A percentile compares a stretch with the other conserved stretches of the same genome.
Conservation (phyloP, 768 basidiomycete genomes). For the Rhizopogon roseolus region DNA sequence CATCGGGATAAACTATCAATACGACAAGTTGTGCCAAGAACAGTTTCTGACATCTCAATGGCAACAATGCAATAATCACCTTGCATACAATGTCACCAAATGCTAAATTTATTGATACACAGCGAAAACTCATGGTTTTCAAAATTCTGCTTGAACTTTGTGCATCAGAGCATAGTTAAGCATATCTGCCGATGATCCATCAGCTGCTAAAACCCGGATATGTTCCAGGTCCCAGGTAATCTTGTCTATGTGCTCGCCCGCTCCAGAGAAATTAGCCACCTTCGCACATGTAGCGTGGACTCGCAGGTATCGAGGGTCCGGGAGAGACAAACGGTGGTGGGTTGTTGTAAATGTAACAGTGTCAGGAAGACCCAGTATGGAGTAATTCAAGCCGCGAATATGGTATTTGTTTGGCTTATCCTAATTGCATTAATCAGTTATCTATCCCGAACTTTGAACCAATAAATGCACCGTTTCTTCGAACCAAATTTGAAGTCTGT, state of each 20-base stretch:
- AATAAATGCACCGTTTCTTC: conserved; percentile 2
- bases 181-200: not conserved
- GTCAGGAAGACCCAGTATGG: not conserved
- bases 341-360: conserved; percentile 25
- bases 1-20: too few relatives aligned
- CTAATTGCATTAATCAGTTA: not conserved
- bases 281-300: conserved; percentile 38
- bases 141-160: too few relatives aligned
- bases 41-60: too few relatives aligned
- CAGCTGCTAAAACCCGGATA: not conserved
- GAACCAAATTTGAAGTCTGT: conserved; percentile 1
- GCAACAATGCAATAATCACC: too few relatives aligned
- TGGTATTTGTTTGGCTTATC: not conserved
- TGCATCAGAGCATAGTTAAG: not conserved
- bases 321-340: conserved; percentile 23
- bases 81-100: too few relatives aligned
- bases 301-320: conserved; percentile 25
- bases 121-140: too few relatives aligned
- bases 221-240: conserved; percentile 20
- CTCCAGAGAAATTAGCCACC: conserved; percentile 36
- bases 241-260: conserved; percentile 28
- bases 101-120: too few relatives aligned
- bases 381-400: not conserved
- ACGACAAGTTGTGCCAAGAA: too few relatives aligned
- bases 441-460: not conserved